Conservation (phyloP, 2,329 filamentous ascomycete genomes). For the Cryphonectria carpinicola region DNA sequence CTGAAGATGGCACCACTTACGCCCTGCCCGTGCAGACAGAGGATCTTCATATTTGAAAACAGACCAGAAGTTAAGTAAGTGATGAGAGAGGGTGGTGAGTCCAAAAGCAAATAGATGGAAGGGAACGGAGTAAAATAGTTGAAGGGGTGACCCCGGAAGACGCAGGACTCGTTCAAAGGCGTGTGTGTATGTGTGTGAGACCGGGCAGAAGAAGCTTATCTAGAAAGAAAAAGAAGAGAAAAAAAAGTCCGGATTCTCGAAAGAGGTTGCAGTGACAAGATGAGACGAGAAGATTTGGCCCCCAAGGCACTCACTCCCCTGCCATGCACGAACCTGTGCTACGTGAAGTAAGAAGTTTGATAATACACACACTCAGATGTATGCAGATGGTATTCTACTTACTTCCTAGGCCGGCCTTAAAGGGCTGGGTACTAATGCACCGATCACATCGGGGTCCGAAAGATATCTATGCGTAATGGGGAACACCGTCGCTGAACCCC, state of each 20-base stretch:
- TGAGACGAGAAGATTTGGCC: background rate
- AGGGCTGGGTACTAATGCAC: background rate
- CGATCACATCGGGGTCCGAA: slow-evolving; percentile 11
- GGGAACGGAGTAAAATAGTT: background rate
- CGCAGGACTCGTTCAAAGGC: background rate
- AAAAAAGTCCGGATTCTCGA: background rate
- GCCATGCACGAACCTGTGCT: slow-evolving; percentile 8
- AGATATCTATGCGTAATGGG: slow-evolving; percentile 1
- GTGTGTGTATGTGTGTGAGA: background rate
- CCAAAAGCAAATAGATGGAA: background rate
- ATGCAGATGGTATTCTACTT: background rate
- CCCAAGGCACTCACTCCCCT: background rate
- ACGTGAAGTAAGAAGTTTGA: background rate
- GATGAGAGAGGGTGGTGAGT: background rate
- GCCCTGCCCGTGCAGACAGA: slow-evolving; percentile 44
- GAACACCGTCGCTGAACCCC: slow-evolving; percentile 11
- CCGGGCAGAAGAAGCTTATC: background rate
- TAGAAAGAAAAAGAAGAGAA: background rate
- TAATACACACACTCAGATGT: background rate
- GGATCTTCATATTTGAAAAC: slow-evolving; percentile 36
- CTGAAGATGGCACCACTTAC: slow-evolving; percentile 43
- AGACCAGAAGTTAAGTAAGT: background rate
- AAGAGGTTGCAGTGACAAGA: background rate
- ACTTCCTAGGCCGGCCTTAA: background rate
- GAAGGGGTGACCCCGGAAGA: background rate